Conservation (phyloP, 768 basidiomycete genomes). For the Candolleomyces eurysporus region DNA sequence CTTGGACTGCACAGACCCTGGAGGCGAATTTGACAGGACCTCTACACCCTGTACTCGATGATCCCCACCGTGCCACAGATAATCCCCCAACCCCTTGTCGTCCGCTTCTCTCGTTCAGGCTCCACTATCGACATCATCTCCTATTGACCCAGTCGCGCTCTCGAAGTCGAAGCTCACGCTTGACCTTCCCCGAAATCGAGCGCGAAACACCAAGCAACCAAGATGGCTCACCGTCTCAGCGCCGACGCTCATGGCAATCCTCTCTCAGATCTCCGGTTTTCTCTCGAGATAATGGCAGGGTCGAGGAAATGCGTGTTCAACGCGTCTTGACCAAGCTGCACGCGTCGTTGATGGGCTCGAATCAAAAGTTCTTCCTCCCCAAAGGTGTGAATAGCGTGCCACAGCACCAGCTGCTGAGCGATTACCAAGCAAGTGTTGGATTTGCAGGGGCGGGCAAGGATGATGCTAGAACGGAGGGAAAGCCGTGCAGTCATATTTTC, state of each 20-base stretch:
- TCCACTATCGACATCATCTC: too few relatives aligned
- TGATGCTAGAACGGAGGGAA: constrained; percentile 56
- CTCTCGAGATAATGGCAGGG: constrained; percentile 78
- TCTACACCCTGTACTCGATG: constrained; percentile 34
- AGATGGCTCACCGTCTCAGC: constrained; percentile 15
- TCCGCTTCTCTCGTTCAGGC: constrained; percentile 39
- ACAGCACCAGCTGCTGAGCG: constrained; percentile 61
- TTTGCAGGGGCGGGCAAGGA: constrained; percentile 61
- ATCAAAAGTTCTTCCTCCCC: constrained; percentile 71
- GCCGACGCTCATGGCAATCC: constrained; percentile 42
- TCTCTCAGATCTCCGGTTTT: constrained; percentile 70
- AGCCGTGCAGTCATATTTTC: constrained; percentile 83
- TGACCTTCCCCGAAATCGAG: background rate
- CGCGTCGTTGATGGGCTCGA: constrained; percentile 77
- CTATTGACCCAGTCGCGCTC: too few relatives aligned
- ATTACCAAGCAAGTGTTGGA: constrained; percentile 60
- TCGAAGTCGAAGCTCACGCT: too few relatives aligned
- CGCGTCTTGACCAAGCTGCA: constrained; percentile 73
- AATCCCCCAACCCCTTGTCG: constrained; percentile 37
- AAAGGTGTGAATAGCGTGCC: constrained; percentile 62
- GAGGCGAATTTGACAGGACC: constrained; percentile 39
- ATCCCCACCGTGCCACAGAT: constrained; percentile 35
- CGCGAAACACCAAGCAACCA: background rate
- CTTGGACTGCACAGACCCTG: constrained; percentile 36
- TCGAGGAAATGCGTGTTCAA: constrained; percentile 78